Base-by-base conservation (phyloP, 2,329 filamentous ascomycete species). In the Tolypocladium inflatum region DNA sequence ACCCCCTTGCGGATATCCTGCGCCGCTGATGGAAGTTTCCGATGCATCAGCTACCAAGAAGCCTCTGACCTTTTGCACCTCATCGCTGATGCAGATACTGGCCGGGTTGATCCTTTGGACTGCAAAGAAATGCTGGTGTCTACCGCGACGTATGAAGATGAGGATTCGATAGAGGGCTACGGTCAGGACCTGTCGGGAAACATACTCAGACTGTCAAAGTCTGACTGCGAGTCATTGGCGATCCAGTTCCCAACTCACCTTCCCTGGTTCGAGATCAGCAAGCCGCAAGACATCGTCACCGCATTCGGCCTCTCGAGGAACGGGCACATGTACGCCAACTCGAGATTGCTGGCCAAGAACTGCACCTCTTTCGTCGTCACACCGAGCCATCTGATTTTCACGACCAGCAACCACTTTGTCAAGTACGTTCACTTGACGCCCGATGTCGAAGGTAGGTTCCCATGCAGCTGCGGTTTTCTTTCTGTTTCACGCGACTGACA, bases 321-420 rank as follows among this genome's bases (percentile, higher is more conserved):
- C 57, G 94, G 94, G 0, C 80, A 87, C 57, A 76, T 99, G 0
- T 95, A 89, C 68, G 90, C 88, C 45, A 89, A 92, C 68, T 84
- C 86, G 3, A 83, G 81, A 19, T 77, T 89, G 6, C 76, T 97
- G 51, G 84, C 87, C 17, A 91, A 89, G 71, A 96, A 94, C 65
- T 96, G 91, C 72, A 97, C 93, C 0, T 99, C 94, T 0, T 97
- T 96, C 65, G 71, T 91, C 7, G 75, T 92, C 33, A 96, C 93
- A 0, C 79, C 86, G 0, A 84, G 85, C 23, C 93, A 97, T 75
- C 78, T 99, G 17, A 85, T 97, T 59, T 91, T 93, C 67, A 99
- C 94, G 0, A 99, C 94, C 0, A 91, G 87, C 60, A 91, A 91
- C 63, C 92, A 97, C 70, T 79, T 97, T 4, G 79, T 99, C 62